Percentiles rank a stretch among this genome's conserved stretches.
These are phyloP conservation scores for Cryptococcus maquisensis DNA, from an alignment of 1,284 basidiomycete genomes.

Conservation along the genomic window DNA sequence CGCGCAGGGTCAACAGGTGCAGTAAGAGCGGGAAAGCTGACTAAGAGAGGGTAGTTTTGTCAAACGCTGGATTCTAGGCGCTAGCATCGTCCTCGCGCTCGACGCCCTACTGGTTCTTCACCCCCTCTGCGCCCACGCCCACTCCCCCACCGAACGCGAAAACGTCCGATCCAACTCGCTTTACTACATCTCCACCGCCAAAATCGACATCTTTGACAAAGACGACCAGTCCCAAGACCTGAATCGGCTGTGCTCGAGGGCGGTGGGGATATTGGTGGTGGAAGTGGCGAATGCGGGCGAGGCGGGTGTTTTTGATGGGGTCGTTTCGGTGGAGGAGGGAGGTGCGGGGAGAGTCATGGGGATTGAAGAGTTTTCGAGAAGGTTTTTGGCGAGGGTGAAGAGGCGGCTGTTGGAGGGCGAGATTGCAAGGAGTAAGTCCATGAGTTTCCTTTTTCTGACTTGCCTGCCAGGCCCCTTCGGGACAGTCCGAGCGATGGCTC, in stretches of 20 bases:
- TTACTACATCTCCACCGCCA: background rate
- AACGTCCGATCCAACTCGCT: background rate
- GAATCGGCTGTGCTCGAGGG: background rate
- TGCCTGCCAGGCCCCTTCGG: no score
- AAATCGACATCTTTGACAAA: background rate
- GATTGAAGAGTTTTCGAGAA: background rate
- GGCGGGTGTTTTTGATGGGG: no score
- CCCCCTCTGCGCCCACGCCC: constrained; percentile 26
- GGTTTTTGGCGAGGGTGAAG: background rate
- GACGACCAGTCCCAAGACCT: background rate
- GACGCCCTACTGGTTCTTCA: constrained; percentile 14
- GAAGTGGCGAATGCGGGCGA: background rate
- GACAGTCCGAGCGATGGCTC: background rate
- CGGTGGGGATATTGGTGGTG: background rate
- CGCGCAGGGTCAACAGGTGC: background rate
- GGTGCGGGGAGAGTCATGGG: no score
- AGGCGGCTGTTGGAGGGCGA: background rate
- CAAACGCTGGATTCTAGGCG: constrained; percentile 22
- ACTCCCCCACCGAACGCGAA: constrained; percentile 5
- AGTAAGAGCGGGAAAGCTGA: background rate
- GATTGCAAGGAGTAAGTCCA: background rate
- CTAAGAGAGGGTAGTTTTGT: constrained; percentile 14
- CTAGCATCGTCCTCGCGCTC: constrained; percentile 16
- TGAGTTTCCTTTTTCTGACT: no score
- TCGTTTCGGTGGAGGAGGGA: no score